Evolutionary conservation across 2,329 filamentous ascomycete genomes (phyloP).

Genomic region (Aphanocladium album): DNA sequence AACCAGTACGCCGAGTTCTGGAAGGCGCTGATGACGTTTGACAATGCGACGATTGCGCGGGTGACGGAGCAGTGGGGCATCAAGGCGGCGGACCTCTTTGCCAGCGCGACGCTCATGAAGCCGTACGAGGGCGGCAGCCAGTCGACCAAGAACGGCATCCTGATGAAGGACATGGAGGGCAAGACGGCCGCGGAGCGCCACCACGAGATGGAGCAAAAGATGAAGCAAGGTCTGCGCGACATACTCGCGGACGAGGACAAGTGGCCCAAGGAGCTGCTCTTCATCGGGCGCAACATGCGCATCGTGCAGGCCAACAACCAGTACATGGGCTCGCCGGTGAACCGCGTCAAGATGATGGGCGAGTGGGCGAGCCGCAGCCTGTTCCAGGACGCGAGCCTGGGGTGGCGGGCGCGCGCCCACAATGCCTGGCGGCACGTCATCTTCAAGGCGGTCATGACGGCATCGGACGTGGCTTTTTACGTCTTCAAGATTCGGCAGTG

Average conservation of each 20-base stretch:
- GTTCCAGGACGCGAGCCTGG: slow-evolving; percentile 66
- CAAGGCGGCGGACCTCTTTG: slow-evolving; percentile 83
- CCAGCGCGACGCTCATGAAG: slow-evolving; percentile 80
- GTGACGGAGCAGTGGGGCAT: slow-evolving; percentile 83
- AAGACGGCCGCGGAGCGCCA: slow-evolving; percentile 65
- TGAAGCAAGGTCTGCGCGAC: slow-evolving; percentile 63
- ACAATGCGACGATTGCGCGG: slow-evolving; percentile 70
- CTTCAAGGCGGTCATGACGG: slow-evolving; percentile 73
- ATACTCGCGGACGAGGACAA: slow-evolving; percentile 81
- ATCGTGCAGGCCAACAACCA: slow-evolving; percentile 95
- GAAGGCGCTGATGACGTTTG: slow-evolving; percentile 90
- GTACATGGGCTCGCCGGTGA: slow-evolving; percentile 82
- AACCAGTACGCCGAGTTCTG: slow-evolving; percentile 86
- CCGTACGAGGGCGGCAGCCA: slow-evolving; percentile 84
- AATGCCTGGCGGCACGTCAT: slow-evolving; percentile 74
- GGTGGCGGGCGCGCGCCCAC: slow-evolving; percentile 54
- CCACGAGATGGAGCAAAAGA: slow-evolving; percentile 82
- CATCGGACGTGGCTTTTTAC: slow-evolving; percentile 78
- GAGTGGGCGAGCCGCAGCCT: slow-evolving; percentile 82
- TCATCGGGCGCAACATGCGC: slow-evolving; percentile 85
- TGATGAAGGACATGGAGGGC: slow-evolving; percentile 56
- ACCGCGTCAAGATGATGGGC: slow-evolving; percentile 90
- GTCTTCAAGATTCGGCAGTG: slow-evolving; percentile 72
- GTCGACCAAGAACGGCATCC: slow-evolving; percentile 60
- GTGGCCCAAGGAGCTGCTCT: slow-evolving; percentile 86